These are phyloP conservation scores for Draba incana DNA, from an alignment of 345 rosid genomes.

Conservation along the genomic window DNA sequence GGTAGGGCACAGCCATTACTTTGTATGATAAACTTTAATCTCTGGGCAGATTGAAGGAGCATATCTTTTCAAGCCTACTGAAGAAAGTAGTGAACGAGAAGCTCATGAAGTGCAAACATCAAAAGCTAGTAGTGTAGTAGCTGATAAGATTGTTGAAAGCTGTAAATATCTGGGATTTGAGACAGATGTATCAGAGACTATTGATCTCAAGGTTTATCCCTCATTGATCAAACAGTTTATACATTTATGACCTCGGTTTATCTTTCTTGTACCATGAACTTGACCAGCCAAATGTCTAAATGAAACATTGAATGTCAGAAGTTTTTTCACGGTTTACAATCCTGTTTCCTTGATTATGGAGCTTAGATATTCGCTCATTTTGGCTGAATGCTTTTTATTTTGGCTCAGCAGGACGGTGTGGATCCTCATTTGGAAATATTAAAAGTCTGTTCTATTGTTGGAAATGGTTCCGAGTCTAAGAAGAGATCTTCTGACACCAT, in stretches of 20 bases:
- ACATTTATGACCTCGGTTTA: not conserved
- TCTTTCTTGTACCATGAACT: conserved; percentile 15
- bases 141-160: conserved; percentile 41
- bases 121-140: conserved; percentile 38
- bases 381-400: conserved; percentile 4
- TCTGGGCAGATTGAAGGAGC: conserved; percentile 67
- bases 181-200: conserved; percentile 38
- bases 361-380: conserved; percentile 33
- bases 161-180: conserved; percentile 34
- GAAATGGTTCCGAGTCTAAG: conserved; percentile 38
- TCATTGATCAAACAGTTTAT: conserved; percentile 22
- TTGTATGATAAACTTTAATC: conserved; percentile 4
- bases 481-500: conserved; percentile 31
- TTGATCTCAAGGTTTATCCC: conserved; percentile 42
- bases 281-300: conserved; percentile 15
- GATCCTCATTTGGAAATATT: conserved; percentile 42
- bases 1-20: conserved; percentile 28
- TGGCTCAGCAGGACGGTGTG: conserved; percentile 40
- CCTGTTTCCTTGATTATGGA: conserved; percentile 12
- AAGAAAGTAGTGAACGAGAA: conserved; percentile 47
- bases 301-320: conserved; percentile 10
- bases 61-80: conserved; percentile 54
- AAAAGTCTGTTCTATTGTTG: conserved; percentile 30
- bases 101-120: conserved; percentile 42
- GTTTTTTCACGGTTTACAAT: conserved; percentile 5